These are phyloP conservation scores for Aspergillus incahuasiensis DNA, from an alignment of 495 filamentous ascomycete genomes.

Conservation along the genomic window DNA sequence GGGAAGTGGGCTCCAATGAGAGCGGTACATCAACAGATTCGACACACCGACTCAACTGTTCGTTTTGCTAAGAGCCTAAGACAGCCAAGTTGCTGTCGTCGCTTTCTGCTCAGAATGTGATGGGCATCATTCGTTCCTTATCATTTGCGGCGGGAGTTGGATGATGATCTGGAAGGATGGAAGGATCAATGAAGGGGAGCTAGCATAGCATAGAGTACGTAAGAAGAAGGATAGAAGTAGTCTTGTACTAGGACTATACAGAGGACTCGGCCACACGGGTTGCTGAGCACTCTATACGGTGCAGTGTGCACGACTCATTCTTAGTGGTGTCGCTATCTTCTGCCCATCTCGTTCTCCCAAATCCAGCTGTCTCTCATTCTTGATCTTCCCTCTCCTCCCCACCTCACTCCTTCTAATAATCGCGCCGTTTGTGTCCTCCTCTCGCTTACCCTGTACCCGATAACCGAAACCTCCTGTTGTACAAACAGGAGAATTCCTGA, in stretches of 20 bases:
- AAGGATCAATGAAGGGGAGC: neutral
- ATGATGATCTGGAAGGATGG: neutral
- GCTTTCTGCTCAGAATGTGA: neutral
- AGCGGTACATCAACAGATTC: slow-evolving; percentile 3
- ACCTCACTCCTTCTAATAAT: slow-evolving; percentile 4
- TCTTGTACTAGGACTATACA: neutral
- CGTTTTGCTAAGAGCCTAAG: neutral
- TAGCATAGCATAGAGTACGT: neutral
- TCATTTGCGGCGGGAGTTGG: neutral
- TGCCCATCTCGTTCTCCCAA: slow-evolving; percentile 6
- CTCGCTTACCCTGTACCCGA: slow-evolving; percentile 13
- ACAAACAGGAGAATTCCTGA: neutral
- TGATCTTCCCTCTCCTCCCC: slow-evolving; percentile 15
- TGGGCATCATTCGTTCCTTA: neutral
- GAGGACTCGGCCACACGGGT: neutral
- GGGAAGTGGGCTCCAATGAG: slow-evolving; percentile 13
- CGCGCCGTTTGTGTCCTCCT: slow-evolving; percentile 15
- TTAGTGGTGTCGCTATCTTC: neutral
- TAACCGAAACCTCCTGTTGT: slow-evolving; percentile 11
- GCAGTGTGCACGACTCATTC: neutral
- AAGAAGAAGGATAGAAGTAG: neutral
- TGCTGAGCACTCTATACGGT: slow-evolving; percentile 5
- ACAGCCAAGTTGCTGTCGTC: too few relatives aligned
- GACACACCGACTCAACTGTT: slow-evolving; percentile 1
- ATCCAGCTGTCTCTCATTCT: slow-evolving; percentile 4